Conservation (phyloP, 192 early-diverging fungal species). For the Powellomyces hirtus region DNA sequence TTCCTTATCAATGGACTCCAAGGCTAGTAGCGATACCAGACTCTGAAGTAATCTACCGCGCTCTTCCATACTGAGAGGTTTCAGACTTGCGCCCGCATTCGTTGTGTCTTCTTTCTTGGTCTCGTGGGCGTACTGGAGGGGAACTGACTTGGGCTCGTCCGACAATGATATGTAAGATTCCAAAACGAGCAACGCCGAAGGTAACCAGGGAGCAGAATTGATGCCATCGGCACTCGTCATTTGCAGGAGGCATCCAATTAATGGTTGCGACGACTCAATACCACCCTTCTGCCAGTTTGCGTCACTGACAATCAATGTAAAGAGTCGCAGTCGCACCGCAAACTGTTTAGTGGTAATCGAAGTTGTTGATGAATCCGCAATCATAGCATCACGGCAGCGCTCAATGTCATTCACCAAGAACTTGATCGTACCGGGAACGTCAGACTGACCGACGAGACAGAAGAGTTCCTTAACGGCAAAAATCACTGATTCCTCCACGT, state of each 20-base stretch:
- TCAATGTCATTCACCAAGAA: constrained; percentile 20
- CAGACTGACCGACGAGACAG: constrained; percentile 51
- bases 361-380: background rate
- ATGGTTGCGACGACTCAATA: constrained; percentile 10
- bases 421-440: constrained; percentile 30
- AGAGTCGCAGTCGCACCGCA: constrained; percentile 51
- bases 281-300: constrained; percentile 47
- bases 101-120: background rate
- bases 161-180: constrained; percentile 61
- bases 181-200: constrained; percentile 60
- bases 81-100: background rate
- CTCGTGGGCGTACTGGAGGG: background rate
- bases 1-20: constrained; percentile 43
- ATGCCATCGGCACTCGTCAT: constrained; percentile 19
- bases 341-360: constrained; percentile 27
- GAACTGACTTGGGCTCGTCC: constrained; percentile 55
- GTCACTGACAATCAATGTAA: constrained; percentile 64
- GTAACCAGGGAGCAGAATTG: constrained; percentile 48
- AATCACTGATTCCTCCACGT: constrained; percentile 53
- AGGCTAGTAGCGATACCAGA: constrained; percentile 26
- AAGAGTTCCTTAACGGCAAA: constrained; percentile 69
- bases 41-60: constrained; percentile 25
- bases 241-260: constrained; percentile 1
- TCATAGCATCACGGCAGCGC: background rate
- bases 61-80: constrained; percentile 12